Evolutionary conservation across 768 basidiomycete genomes (phyloP).

Genomic region (Tulasnella sp.): DNA sequence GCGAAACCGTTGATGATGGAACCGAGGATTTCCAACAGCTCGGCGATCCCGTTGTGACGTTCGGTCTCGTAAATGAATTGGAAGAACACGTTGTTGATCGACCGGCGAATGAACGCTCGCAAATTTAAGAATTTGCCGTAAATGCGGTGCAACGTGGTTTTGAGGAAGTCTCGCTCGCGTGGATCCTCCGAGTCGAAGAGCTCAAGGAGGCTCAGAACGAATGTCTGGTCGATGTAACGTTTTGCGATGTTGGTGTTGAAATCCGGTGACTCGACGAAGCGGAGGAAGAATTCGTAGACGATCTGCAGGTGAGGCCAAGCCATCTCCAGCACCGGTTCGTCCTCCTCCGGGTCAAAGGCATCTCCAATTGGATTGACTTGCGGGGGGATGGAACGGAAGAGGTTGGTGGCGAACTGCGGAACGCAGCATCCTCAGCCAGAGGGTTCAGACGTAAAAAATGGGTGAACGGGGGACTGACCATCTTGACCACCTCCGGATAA

Average conservation of each 20-base stretch:
- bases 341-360: slow-evolving; percentile 98
- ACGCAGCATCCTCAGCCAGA: background rate
- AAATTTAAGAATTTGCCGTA: slow-evolving; percentile 99
- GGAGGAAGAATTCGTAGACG: slow-evolving; percentile 99
- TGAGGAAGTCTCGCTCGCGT: slow-evolving; percentile 97
- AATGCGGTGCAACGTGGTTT: slow-evolving; percentile 97
- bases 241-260: slow-evolving; percentile 98
- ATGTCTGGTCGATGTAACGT: slow-evolving; percentile 92
- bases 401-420: slow-evolving; percentile 87
- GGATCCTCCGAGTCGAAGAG: slow-evolving; percentile 99
- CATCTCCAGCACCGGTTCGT: slow-evolving; percentile 96
- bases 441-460: background rate
- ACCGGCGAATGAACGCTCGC: slow-evolving; percentile 96
- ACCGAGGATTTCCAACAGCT: slow-evolving; percentile 94
- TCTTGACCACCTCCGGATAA: slow-evolving; percentile 98
- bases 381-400: slow-evolving; percentile 99
- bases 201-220: slow-evolving; percentile 93
- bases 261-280: slow-evolving; percentile 95
- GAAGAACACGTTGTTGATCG: slow-evolving; percentile 99
- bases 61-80: slow-evolving; percentile 98
- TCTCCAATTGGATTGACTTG: slow-evolving; percentile 98
- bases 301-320: slow-evolving; percentile 99
- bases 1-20: slow-evolving; percentile 99
- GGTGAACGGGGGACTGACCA: slow-evolving; percentile 54
- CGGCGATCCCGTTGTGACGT: slow-evolving; percentile 98